A percentile compares a stretch with the other conserved stretches of the same genome.
Conservation (phyloP, 2,329 filamentous ascomycete genomes). For the Ophiostoma tasmaniense region DNA sequence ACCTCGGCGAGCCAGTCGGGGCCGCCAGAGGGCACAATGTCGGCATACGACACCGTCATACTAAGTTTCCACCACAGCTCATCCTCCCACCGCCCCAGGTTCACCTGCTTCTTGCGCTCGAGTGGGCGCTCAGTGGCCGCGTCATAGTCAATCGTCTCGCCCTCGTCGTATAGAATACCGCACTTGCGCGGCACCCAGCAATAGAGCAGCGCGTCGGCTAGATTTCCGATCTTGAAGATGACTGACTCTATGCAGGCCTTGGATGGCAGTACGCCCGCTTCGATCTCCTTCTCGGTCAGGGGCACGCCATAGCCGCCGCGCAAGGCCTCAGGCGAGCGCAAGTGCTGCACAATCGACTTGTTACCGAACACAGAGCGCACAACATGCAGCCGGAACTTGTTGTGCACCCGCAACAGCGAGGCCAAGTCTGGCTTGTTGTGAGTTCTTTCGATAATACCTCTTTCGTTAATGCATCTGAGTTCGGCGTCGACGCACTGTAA, state of each 20-base stretch:
- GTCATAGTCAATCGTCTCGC: background rate
- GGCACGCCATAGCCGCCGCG: background rate
- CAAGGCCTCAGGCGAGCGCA: background rate
- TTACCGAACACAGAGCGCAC: background rate
- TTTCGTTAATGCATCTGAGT: background rate
- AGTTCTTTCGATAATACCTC: background rate
- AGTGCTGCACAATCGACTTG: background rate
- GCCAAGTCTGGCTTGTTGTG: background rate
- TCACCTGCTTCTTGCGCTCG: background rate
- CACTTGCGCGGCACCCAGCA: background rate
- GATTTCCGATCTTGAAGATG: background rate
- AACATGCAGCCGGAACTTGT: background rate
- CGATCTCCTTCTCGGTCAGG: background rate
- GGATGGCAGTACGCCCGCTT: background rate
- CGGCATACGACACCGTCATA: background rate
- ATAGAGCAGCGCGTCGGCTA: background rate
- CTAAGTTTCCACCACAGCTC: too few relatives aligned
- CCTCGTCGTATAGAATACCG: background rate
- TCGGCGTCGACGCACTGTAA: background rate
- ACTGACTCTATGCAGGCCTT: background rate
- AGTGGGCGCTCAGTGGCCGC: background rate
- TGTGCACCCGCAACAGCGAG: background rate
- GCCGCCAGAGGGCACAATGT: background rate
- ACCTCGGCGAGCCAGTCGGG: background rate
- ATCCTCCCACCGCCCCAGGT: too few relatives aligned